phyloP scores from a whole-genome alignment of 805 yeast species.

The Nakazawaea populi region DNA sequence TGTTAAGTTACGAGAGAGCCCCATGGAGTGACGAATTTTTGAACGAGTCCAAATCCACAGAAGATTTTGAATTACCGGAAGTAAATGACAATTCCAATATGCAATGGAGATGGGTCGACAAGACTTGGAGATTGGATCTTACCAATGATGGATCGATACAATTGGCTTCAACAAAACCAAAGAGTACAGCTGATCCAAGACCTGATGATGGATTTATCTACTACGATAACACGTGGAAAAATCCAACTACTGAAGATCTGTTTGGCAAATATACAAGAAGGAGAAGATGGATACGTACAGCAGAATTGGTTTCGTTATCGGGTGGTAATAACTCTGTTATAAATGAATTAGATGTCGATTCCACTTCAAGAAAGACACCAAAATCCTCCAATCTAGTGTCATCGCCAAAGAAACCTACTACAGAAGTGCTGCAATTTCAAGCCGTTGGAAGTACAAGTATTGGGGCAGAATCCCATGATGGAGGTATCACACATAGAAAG shows the following conservation, averaged over 20 bases:
- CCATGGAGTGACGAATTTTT: constrained; percentile 97
- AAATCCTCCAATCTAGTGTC: neutral
- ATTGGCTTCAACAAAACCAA: constrained; percentile 53
- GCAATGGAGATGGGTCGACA: constrained; percentile 94
- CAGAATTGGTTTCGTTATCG: constrained; percentile 57
- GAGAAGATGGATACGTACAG: constrained; percentile 94
- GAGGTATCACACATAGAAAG: neutral
- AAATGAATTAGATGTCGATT: neutral
- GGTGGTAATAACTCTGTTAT: neutral
- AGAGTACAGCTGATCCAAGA: constrained; percentile 63
- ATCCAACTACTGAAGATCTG: constrained; percentile 81
- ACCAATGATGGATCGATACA: constrained; percentile 85
- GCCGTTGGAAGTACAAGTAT: constrained; percentile 5
- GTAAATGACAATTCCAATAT: constrained; percentile 60
- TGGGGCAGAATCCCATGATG: neutral
- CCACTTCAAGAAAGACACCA: neutral
- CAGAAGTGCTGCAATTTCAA: constrained; percentile 3
- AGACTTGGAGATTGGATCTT: constrained; percentile 84
- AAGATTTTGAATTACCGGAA: constrained; percentile 75
- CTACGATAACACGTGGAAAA: constrained; percentile 92
- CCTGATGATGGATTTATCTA: constrained; percentile 83
- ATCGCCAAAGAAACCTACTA: neutral
- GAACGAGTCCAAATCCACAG: constrained; percentile 77
- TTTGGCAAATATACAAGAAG: constrained; percentile 89
- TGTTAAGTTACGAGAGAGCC: constrained; percentile 87